Evolutionary conservation across 306 rosid species (phyloP).

Genomic region (Senna tora): DNA sequence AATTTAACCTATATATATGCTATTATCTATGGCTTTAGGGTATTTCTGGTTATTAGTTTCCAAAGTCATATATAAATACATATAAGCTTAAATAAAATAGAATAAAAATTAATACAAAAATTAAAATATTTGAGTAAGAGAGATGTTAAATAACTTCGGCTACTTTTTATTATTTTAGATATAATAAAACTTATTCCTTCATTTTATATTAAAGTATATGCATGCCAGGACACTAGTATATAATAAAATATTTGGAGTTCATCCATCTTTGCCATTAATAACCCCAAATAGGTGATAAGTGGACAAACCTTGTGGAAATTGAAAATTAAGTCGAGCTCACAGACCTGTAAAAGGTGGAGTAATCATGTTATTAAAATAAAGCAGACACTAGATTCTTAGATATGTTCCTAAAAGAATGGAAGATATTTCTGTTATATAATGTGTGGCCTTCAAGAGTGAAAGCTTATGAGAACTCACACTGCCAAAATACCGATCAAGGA

Average conservation of each 20-base stretch:
- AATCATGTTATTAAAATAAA: conserved; percentile 5
- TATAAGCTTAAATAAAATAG: too few species aligned
- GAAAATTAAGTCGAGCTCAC: conserved; percentile 87
- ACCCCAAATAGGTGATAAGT: background rate
- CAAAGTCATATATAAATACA: too few species aligned
- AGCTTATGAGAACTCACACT: conserved; percentile 63
- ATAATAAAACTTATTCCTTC: too few species aligned
- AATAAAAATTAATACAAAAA: too few species aligned
- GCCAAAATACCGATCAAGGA: conserved; percentile 91
- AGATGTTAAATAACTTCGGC: too few species aligned
- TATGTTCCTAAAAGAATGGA: background rate
- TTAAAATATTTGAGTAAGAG: too few species aligned
- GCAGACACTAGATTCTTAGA: background rate
- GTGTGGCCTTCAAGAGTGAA: conserved; percentile 8
- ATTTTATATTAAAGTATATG: too few species aligned
- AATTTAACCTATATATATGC: background rate
- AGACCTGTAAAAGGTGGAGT: conserved; percentile 55
- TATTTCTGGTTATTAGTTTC: too few species aligned
- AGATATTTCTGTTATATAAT: background rate
- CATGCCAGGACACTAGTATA: too few species aligned
- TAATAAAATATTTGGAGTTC: background rate
- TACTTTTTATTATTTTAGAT: too few species aligned
- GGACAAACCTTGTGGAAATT: conserved; percentile 84
- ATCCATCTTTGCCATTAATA: conserved; percentile 11
- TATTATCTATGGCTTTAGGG: too few species aligned